Evolutionary conservation across 176 grass and related monocot genomes (phyloP), one percentile per base, ranked within the genome.

Genomic region (Triticum timopheevii): DNA sequence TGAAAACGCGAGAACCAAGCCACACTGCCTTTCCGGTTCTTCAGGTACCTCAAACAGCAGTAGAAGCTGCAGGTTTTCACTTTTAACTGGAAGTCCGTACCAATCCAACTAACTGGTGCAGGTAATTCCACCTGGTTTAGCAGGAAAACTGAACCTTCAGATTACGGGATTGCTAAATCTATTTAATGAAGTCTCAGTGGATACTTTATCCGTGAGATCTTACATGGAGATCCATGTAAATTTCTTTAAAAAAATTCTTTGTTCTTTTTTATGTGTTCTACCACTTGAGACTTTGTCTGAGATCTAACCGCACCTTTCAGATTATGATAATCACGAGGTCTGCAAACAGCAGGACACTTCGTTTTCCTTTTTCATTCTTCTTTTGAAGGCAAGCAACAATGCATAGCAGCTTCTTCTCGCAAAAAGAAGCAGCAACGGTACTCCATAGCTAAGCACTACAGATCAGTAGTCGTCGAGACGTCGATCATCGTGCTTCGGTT

Each of bases 381-480:
- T 49, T 31, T 30, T 5, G 3, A 17, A 20, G 13, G 25, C 73
- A 19, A 65, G 65, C 0, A 59, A 8, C 71, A 63, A 59, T 27
- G 49, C 71, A 74, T 28, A 28, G 71, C 71, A 59, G 56, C 54
- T 59, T 27, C 42, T 44, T 17, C 42, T 75, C 13, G 23, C 40
- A 8, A 6, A 38, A 38, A 30, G 40, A 24, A 50, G 72, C 1
- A 89, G 65, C 3, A 4, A 12, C 27, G 36, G 75, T 8, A 40
- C 71, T 61, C 62, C 73, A 54, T 49, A 34, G 16, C 63, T 65
- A 72, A 52, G 23, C 42, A 65, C 39, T 25, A 82, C 82, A 92
- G 12, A 31, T 92, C 71, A 16, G 84, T 92, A 16, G 90, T 91
- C 5, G 90, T 88, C 1, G 86, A 91, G 84, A 89, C 87, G 77